Evolutionary conservation across 805 yeast species (phyloP).

Genomic region (Tetrapisispora taiwanensis): DNA sequence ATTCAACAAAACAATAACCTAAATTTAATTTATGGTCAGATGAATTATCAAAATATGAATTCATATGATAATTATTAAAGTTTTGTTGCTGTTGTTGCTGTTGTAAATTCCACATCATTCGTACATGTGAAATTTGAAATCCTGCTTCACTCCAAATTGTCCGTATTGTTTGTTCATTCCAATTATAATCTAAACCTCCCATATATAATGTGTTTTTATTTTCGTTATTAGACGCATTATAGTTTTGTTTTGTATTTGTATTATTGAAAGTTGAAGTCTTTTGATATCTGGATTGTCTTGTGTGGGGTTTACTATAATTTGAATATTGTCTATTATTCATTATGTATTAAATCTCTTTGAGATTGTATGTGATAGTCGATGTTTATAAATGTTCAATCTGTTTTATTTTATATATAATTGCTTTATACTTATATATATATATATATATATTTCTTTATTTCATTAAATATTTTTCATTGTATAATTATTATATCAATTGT

Average conservation of each 20-base stretch:
- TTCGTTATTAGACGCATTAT: neutral
- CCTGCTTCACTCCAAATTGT: conserved; percentile 65
- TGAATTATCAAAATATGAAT: no score
- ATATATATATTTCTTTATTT: no score
- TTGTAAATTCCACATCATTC: conserved; percentile 54
- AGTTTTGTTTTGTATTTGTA: neutral
- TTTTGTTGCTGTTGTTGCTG: neutral
- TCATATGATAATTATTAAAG: conserved; percentile 25
- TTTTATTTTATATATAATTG: no score
- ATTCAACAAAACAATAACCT: conserved; percentile 78
- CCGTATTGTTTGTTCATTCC: conserved; percentile 63
- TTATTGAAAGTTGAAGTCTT: neutral
- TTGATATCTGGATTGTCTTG: neutral
- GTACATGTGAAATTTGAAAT: conserved; percentile 49
- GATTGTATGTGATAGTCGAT: no score
- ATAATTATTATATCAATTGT: no score
- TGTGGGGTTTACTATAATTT: neutral
- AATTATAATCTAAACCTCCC: conserved; percentile 82
- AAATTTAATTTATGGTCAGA: no score
- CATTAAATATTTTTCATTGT: no score
- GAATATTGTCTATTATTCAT: neutral
- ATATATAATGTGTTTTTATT: conserved; percentile 47
- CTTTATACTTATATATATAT: no score
- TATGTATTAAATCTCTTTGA: no score
- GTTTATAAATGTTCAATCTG: no score